A percentile compares a stretch with the other conserved stretches of the same genome.
These are phyloP conservation scores for Linnemannia exigua DNA, from an alignment of 192 early-diverging fungal species.

Conservation along the genomic window DNA sequence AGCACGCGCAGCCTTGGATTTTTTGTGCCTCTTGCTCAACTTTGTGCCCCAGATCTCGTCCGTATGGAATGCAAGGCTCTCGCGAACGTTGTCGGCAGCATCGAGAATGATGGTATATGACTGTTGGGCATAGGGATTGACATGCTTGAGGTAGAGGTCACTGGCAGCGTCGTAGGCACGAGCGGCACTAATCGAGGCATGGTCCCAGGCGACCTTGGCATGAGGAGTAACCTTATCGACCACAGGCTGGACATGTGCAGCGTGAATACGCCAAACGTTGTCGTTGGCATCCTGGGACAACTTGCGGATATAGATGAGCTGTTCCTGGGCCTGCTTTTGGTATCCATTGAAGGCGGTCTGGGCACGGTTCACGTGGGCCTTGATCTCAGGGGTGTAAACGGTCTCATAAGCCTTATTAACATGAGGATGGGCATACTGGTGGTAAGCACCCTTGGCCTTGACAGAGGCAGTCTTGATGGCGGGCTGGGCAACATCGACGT, in stretches of 20 bases:
- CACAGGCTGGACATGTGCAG: conserved; percentile 35
- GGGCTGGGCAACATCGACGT: conserved; percentile 24
- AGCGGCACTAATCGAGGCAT: conserved; percentile 7
- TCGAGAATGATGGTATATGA: conserved; percentile 21
- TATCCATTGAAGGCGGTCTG: conserved; percentile 27
- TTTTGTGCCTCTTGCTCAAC: conserved; percentile 31
- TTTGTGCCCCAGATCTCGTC: conserved; percentile 46
- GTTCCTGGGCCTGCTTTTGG: conserved; percentile 28
- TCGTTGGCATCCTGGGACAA: conserved; percentile 10
- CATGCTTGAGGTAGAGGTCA: conserved; percentile 30
- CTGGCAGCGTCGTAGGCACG: conserved; percentile 12
- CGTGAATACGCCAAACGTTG: conserved; percentile 15
- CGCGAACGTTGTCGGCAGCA: conserved; percentile 18
- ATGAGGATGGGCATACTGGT: conserved; percentile 43
- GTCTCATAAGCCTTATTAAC: conserved; percentile 29
- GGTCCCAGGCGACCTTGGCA: conserved; percentile 34
- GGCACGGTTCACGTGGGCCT: conserved; percentile 19
- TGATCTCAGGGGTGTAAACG: conserved; percentile 41
- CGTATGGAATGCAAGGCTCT: conserved; percentile 28
- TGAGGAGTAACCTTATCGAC: conserved; percentile 44
- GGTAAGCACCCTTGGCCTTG: conserved; percentile 28
- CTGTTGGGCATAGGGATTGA: conserved; percentile 37
- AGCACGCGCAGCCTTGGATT: conserved; percentile 14
- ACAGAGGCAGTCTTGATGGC: conserved; percentile 24
- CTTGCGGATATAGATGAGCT: conserved; percentile 1